These are phyloP conservation scores for Hypoxylon fragiforme DNA, from an alignment of 495 filamentous ascomycete species.

Conservation along the genomic window DNA sequence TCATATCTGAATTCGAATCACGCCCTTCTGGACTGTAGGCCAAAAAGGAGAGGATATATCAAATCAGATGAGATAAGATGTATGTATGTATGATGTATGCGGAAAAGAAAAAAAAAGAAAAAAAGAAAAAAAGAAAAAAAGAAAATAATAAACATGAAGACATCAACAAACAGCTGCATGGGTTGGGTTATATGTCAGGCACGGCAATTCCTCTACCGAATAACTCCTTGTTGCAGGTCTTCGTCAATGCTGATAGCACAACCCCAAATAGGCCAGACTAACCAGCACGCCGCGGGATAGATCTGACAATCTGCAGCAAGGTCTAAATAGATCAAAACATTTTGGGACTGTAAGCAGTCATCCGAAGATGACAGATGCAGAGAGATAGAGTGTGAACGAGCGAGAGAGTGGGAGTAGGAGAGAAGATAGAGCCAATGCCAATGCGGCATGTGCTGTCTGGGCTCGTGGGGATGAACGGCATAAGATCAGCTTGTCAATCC, in stretches of 20 bases:
- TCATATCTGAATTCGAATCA: too few species aligned
- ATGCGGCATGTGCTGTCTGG: constrained; percentile 29
- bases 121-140: not conserved
- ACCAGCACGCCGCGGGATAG: constrained; percentile 20
- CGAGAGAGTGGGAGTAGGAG: too few species aligned
- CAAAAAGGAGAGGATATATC: too few species aligned
- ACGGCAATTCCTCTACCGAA: constrained; percentile 37
- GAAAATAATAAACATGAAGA: constrained; percentile 18
- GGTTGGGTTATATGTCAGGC: constrained; percentile 10
- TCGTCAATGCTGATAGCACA: constrained; percentile 26
- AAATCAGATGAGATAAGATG: too few species aligned
- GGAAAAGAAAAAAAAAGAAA: not conserved
- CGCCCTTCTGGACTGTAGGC: too few species aligned
- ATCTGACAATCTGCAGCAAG: constrained; percentile 35
- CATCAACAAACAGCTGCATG: constrained; percentile 23
- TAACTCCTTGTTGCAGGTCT: constrained; percentile 37
- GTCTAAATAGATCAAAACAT: constrained; percentile 36
- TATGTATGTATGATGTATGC: not conserved
- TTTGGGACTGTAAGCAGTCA: constrained; percentile 30
- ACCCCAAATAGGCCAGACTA: constrained; percentile 27
- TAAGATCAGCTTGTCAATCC: constrained; percentile 54
- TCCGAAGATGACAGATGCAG: constrained; percentile 34
- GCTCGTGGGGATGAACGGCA: constrained; percentile 47
- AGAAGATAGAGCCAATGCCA: too few species aligned
- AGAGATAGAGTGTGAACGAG: too few species aligned